These are phyloP conservation scores for Guyanaporus albipodus DNA, from an alignment of 768 basidiomycete genomes.

Conservation along the genomic window DNA sequence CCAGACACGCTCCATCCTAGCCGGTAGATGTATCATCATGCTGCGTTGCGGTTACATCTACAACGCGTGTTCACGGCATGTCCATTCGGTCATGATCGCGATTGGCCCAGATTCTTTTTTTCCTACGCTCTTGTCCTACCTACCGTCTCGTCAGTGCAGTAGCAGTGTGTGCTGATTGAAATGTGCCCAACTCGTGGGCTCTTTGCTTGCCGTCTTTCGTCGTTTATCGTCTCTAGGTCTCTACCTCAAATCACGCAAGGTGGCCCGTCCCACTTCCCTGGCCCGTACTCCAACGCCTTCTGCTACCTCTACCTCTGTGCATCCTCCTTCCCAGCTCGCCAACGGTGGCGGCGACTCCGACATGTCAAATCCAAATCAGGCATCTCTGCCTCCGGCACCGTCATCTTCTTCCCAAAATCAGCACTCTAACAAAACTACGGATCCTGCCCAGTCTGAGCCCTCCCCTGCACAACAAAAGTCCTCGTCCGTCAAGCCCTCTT, in stretches of 20 bases:
- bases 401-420: conserved; percentile 29
- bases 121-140: conserved; percentile 30
- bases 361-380: conserved; percentile 36
- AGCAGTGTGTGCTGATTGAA: conserved; percentile 38
- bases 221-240: conserved; percentile 53
- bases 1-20: conserved; percentile 24
- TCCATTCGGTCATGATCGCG: conserved; percentile 30
- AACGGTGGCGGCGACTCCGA: conserved; percentile 34
- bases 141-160: conserved; percentile 34
- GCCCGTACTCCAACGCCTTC: conserved; percentile 38
- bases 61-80: conserved; percentile 35
- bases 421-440: conserved; percentile 29
- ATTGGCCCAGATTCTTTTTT: conserved; percentile 33
- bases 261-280: conserved; percentile 65
- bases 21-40: conserved; percentile 33
- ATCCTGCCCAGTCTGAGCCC: conserved; percentile 27
- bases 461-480: conserved; percentile 26
- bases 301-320: conserved; percentile 31
- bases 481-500: conserved; percentile 26
- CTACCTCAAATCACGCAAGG: conserved; percentile 80
- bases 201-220: conserved; percentile 31
- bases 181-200: conserved; percentile 37
- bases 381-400: conserved; percentile 31
- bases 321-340: conserved; percentile 29
- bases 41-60: conserved; percentile 30